Conservation (phyloP, 768 basidiomycete species). For the Phlebiopsis flavidoalba region DNA sequence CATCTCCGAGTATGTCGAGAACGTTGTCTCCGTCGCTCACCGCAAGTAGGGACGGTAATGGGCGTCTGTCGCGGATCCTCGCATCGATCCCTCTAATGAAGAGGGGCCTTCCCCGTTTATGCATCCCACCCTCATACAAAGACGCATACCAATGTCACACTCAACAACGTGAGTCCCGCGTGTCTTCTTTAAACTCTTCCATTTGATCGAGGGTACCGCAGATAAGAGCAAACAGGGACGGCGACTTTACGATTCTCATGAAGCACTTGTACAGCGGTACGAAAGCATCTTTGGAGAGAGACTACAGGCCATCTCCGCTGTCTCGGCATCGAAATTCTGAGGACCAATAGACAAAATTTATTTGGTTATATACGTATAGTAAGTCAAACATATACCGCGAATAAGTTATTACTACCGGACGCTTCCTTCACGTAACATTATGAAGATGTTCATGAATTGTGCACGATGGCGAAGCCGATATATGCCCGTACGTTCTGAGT, state of each 20-base stretch:
- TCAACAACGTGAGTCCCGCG: conserved; percentile 7
- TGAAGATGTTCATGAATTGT: too few species aligned
- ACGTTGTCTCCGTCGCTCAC: too few species aligned
- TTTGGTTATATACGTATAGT: too few species aligned
- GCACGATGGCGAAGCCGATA: too few species aligned
- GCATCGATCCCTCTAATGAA: conserved; percentile 11
- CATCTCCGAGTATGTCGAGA: background rate
- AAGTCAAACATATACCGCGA: too few species aligned
- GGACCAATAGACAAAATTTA: too few species aligned
- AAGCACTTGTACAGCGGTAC: background rate
- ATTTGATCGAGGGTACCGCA: background rate
- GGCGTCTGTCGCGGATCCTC: conserved; percentile 9
- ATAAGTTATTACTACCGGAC: too few species aligned
- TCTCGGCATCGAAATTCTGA: background rate
- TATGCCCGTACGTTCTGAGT: too few species aligned
- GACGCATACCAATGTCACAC: conserved; percentile 5
- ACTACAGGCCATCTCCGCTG: background rate
- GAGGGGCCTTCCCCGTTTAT: conserved; percentile 1
- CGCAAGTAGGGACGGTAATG: conserved; percentile 8
- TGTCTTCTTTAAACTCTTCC: background rate
- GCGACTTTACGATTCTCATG: background rate
- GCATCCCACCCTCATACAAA: conserved; percentile 5
- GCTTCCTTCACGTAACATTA: too few species aligned
- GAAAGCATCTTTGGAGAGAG: background rate
- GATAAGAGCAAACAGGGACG: background rate